A percentile compares a stretch with the other conserved stretches of the same genome.
Conservation (phyloP, 169 alveolate species). For the Plasmodium adleri region DNA sequence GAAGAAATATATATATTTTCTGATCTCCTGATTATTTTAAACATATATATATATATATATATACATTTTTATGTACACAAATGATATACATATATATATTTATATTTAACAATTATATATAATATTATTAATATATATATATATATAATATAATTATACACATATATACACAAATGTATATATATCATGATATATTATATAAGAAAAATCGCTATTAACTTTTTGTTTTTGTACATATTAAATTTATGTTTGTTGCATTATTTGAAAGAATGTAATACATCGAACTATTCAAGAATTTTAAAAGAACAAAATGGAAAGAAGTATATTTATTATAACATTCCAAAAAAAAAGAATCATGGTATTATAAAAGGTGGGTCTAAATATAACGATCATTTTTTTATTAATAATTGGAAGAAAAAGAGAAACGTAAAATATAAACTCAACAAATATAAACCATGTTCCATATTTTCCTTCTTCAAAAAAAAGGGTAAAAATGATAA, state of each 20-base stretch:
- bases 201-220: not conserved
- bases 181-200: constrained; percentile 42
- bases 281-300: constrained; percentile 7
- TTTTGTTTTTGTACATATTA: constrained; percentile 14
- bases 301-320: not conserved
- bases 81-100: too few species aligned
- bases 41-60: too few species aligned
- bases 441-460: not conserved
- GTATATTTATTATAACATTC: not conserved
- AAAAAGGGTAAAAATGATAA: not conserved
- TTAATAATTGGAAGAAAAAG: constrained; percentile 7
- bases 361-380: not conserved
- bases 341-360: not conserved
- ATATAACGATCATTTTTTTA: not conserved
- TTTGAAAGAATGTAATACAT: constrained; percentile 3
- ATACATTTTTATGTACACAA: too few species aligned
- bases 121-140: not conserved
- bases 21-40: too few species aligned
- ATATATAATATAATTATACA: not conserved
- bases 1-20: too few species aligned
- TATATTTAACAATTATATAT: too few species aligned
- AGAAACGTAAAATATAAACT: not conserved
- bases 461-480: constrained; percentile 2
- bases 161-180: constrained; percentile 1
- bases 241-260: not conserved